phyloP scores from a whole-genome alignment of 768 basidiomycete genomes.

The Omphalotus guepiniiformis region DNA sequence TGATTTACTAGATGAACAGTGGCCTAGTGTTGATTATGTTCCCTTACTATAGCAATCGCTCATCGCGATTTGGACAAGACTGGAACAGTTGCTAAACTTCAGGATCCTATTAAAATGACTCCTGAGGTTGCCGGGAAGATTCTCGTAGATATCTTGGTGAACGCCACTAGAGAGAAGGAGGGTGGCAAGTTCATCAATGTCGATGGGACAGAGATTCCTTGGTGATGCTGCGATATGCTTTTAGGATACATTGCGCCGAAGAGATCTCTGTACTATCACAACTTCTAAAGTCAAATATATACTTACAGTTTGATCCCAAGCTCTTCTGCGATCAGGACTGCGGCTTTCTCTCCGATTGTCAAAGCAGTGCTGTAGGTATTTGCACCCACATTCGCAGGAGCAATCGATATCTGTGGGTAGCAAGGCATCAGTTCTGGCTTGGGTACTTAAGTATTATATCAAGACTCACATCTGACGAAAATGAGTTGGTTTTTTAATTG shows the following conservation, averaged over 20 bases:
- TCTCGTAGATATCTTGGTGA: not conserved
- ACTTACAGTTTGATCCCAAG: conserved; percentile 27
- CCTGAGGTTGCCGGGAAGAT: not conserved
- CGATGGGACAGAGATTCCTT: conserved; percentile 2
- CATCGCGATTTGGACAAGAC: not conserved
- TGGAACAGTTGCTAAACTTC: not conserved
- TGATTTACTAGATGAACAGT: no score
- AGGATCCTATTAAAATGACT: not conserved
- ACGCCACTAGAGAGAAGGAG: conserved; percentile 4
- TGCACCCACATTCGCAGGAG: conserved; percentile 10
- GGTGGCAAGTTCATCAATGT: conserved; percentile 4
- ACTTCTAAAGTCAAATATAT: no score
- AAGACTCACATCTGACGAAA: not conserved
- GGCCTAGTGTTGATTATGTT: no score
- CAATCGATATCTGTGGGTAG: not conserved
- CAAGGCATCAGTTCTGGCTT: not conserved
- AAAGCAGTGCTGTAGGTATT: conserved; percentile 43
- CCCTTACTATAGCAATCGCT: no score
- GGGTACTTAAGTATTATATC: not conserved
- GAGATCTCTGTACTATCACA: no score
- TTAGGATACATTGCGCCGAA: no score
- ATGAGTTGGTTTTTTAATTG: conserved; percentile 24
- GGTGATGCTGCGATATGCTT: no score
- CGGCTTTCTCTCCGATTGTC: conserved; percentile 43
- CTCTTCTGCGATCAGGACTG: conserved; percentile 37